These are phyloP conservation scores for Plenodomus biglobosus DNA, from an alignment of 2,329 filamentous ascomycete species.

Conservation along the genomic window DNA sequence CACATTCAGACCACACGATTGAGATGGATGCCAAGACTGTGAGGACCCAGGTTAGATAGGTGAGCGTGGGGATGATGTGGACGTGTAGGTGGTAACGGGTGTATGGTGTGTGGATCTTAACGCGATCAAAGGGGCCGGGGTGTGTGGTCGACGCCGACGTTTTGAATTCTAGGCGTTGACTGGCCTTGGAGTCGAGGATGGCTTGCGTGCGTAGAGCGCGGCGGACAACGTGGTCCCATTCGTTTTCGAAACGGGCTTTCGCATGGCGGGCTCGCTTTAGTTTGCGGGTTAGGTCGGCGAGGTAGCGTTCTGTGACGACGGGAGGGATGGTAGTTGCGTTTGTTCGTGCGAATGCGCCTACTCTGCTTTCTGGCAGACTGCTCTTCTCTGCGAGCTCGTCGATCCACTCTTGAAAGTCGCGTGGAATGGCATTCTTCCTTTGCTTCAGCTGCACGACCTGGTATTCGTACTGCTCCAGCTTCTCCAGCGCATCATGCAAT, in stretches of 20 bases:
- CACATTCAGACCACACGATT: conserved; percentile 90
- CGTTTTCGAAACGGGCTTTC: conserved; percentile 76
- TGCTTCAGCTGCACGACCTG: conserved; percentile 78
- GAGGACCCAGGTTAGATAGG: conserved; percentile 65
- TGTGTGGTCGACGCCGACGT: conserved; percentile 53
- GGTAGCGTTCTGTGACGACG: conserved; percentile 88
- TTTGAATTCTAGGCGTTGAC: conserved; percentile 77
- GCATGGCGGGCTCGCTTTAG: conserved; percentile 81
- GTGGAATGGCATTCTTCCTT: conserved; percentile 76
- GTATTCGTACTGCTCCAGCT: conserved; percentile 76
- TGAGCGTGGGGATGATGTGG: conserved; percentile 68
- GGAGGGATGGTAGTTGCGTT: conserved; percentile 62
- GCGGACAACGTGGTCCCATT: conserved; percentile 80
- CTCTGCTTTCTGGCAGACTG: conserved; percentile 64
- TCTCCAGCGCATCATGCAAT: conserved; percentile 78
- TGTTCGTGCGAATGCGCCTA: conserved; percentile 25
- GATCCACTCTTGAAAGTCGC: conserved; percentile 87
- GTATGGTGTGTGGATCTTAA: conserved; percentile 72
- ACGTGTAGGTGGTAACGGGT: conserved; percentile 78
- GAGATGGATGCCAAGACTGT: conserved; percentile 75
- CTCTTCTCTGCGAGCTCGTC: conserved; percentile 84
- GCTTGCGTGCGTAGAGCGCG: conserved; percentile 74
- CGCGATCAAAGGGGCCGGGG: conserved; percentile 42
- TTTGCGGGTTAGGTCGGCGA: conserved; percentile 84
- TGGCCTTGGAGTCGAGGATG: conserved; percentile 80